A percentile compares a stretch with the other conserved stretches of the same genome.
These are phyloP conservation scores for Geotrichum phurueaensis DNA, from an alignment of 1,139 yeast species.

Conservation along the genomic window DNA sequence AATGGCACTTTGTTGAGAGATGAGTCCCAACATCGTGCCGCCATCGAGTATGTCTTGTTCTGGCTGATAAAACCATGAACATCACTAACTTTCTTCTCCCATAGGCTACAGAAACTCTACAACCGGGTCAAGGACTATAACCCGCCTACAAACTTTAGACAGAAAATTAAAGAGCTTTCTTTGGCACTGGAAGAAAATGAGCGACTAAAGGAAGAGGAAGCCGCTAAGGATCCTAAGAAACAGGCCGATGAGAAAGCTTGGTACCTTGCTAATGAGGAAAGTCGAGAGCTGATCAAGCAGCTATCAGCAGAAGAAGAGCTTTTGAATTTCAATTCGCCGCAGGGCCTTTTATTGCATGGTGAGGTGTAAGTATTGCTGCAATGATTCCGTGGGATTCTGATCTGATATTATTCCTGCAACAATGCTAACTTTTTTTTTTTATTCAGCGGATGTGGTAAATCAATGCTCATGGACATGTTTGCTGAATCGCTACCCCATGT, in stretches of 20 bases:
- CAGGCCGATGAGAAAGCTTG: constrained; percentile 20
- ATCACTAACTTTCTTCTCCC: neutral
- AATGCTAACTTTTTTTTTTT: neutral
- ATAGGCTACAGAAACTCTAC: constrained; percentile 50
- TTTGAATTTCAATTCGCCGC: constrained; percentile 52
- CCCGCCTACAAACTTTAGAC: constrained; percentile 50
- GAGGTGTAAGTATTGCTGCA: constrained; percentile 41
- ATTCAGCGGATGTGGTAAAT: constrained; percentile 59
- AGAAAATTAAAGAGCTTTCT: constrained; percentile 36
- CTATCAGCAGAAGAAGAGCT: constrained; percentile 62
- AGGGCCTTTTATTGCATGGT: constrained; percentile 61
- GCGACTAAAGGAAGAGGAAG: constrained; percentile 15
- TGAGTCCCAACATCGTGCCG: constrained; percentile 54
- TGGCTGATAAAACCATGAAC: neutral
- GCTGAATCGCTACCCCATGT: constrained; percentile 59
- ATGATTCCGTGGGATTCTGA: neutral
- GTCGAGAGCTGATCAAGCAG: constrained; percentile 41
- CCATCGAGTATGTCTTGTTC: constrained; percentile 41
- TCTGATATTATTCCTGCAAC: neutral
- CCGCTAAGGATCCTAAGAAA: constrained; percentile 13
- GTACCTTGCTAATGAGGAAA: constrained; percentile 25
- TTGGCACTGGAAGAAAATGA: constrained; percentile 22
- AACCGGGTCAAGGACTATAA: constrained; percentile 52
- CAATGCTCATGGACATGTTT: constrained; percentile 68
- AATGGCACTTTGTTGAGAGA: constrained; percentile 51